Evolutionary conservation across 2,329 filamentous ascomycete genomes (phyloP), one percentile per base, ranked within the genome.

Genomic region (Annulohypoxylon truncatum): DNA sequence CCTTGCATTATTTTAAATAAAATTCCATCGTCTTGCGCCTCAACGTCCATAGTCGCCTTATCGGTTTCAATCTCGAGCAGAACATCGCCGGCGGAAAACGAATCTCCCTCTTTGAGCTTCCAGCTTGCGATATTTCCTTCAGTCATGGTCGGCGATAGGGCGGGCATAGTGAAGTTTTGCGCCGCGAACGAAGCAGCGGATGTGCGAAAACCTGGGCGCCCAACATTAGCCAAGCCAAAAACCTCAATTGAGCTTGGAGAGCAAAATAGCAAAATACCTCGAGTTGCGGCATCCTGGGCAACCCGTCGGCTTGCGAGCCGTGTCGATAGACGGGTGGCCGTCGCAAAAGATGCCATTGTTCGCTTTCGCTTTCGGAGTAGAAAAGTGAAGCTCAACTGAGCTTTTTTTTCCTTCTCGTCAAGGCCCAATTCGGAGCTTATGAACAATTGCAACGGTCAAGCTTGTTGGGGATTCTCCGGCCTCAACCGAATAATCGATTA

Each of bases 21-120:
- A 72, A 95, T 84, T 42, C 94, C 93, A 76, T 96, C 93, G 46
- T 97, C 93, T 81, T 96, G 93, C 40, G 93, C 93, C 83, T 97
- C 94, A 24, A 97, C 93, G 73, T 97, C 94, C 93, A 97, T 97
- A 61, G 92, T 92, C 60, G 93, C 93, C 85, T 97, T 97, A 80
- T 97, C 93, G 64, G 93, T 97, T 82, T 97, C 93, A 77, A 97
- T 96, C 81, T 97, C 93, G 64, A 97, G 88, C 54, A 97, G 85
- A 29, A 97, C 92, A 79, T 97, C 93, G 72, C 93, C 93, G 62
- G 93, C 91, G 52, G 87, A 84, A 79, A 93, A 97, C 54, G 88
- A 85, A 72, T 96, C 92, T 77, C 93, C 93, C 82, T 96, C 93
- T 80, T 95, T 95, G 75, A 96, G 86, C 79, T 89, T 91, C 93